Conservation (phyloP, 78 protist genomes). For the Chrysochromulina tobinii region DNA sequence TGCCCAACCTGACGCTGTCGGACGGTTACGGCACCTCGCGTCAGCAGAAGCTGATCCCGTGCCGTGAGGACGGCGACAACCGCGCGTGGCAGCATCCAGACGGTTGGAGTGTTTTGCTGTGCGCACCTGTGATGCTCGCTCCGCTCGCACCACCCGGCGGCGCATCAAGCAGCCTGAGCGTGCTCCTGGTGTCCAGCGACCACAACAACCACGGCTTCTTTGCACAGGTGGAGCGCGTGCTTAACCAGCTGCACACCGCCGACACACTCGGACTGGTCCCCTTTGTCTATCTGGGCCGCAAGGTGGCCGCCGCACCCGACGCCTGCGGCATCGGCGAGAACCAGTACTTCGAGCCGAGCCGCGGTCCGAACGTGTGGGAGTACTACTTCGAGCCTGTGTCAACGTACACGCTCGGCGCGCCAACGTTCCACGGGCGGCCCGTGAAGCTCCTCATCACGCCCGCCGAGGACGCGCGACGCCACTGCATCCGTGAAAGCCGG, state of each 20-base stretch:
- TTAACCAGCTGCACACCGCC: slow-evolving; percentile 9
- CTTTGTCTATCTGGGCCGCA: neutral
- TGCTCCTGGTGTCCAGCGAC: neutral
- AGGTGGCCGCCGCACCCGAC: neutral
- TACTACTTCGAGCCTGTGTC: slow-evolving; percentile 25
- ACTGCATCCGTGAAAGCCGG: neutral
- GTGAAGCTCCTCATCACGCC: neutral
- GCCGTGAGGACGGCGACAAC: too few species aligned
- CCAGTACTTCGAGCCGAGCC: neutral
- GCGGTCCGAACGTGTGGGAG: slow-evolving; percentile 14
- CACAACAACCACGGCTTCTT: slow-evolving; percentile 33
- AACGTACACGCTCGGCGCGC: neutral
- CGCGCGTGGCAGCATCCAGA: too few species aligned
- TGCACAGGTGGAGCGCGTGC: slow-evolving; percentile 22
- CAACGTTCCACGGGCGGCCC: neutral
- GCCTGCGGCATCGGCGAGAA: neutral
- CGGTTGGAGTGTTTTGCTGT: too few species aligned
- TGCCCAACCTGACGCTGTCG: too few species aligned
- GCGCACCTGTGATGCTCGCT: too few species aligned
- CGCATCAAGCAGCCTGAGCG: neutral
- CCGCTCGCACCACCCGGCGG: neutral
- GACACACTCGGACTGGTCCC: neutral
- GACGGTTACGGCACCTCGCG: too few species aligned
- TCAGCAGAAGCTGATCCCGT: too few species aligned
- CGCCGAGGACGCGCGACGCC: neutral